Percentiles rank a stretch among this genome's conserved stretches.
Conservation (phyloP, 2,329 filamentous ascomycete genomes). For the Colletotrichum coccodes region DNA sequence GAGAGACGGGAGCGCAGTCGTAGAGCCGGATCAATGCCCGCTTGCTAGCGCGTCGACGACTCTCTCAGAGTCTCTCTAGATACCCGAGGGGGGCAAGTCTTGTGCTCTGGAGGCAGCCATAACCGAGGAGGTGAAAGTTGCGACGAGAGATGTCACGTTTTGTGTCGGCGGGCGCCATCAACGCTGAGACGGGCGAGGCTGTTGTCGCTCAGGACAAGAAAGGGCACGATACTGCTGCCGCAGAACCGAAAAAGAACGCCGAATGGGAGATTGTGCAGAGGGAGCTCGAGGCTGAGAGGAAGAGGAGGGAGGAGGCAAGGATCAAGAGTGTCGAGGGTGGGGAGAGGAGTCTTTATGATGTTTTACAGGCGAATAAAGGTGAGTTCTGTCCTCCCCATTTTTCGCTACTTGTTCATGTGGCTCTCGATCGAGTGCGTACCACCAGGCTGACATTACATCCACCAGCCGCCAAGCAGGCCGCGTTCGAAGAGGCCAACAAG, state of each 20-base stretch:
- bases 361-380: conserved; percentile 87
- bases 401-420: background rate
- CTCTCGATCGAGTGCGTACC: background rate
- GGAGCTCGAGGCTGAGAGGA: conserved; percentile 71
- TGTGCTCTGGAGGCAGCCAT: too few relatives aligned
- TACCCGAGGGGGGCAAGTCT: too few relatives aligned
- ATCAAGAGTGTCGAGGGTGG: conserved; percentile 51
- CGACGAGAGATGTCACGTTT: conserved; percentile 67
- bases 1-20: too few relatives aligned
- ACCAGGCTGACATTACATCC: background rate
- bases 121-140: too few relatives aligned
- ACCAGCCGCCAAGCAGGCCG: conserved; percentile 81
- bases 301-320: conserved; percentile 61
- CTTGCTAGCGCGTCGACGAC: too few relatives aligned
- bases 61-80: too few relatives aligned
- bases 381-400: conserved; percentile 28
- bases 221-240: background rate
- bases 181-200: conserved; percentile 40
- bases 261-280: conserved; percentile 75
- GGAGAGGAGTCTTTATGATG: conserved; percentile 76
- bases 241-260: conserved; percentile 38
- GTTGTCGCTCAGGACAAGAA: conserved; percentile 38
- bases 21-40: too few relatives aligned
- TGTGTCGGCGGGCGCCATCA: conserved; percentile 64
- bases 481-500: conserved; percentile 78